These are phyloP conservation scores for Pyrus communis DNA, from an alignment of 306 rosid genomes.

Conservation along the genomic window DNA sequence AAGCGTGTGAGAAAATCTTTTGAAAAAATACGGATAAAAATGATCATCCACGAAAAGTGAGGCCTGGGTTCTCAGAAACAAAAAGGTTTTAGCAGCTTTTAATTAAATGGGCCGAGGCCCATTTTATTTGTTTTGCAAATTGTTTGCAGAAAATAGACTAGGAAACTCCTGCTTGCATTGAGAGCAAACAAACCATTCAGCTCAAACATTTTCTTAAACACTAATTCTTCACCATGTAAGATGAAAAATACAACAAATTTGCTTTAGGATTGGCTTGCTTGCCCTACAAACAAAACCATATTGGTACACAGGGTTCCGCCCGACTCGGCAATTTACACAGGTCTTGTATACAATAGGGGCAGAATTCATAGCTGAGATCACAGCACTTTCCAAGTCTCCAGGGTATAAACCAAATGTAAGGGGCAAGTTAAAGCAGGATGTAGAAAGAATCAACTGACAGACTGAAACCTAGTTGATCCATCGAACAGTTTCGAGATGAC, in stretches of 20 bases:
- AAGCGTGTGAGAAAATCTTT: no score
- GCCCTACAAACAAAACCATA: not conserved
- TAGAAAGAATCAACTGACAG: not conserved
- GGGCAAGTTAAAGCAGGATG: not conserved
- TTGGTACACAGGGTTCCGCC: not conserved
- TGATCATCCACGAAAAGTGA: no score
- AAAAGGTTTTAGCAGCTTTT: no score
- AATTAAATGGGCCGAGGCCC: no score
- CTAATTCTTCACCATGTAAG: not conserved
- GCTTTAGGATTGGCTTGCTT: not conserved
- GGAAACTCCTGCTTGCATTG: no score
- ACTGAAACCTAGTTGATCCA: no score
- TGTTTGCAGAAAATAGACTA: no score
- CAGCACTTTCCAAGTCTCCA: slow-evolving; percentile 10
- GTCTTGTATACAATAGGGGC: not conserved
- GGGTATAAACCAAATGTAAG: not conserved
- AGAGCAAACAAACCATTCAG: no score
- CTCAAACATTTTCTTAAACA: no score
- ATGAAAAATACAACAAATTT: not conserved
- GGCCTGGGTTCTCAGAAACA: not conserved
- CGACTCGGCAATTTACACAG: not conserved
- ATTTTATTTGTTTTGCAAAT: no score
- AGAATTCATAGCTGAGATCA: not conserved
- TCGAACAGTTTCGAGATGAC: no score
- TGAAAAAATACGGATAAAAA: no score